Conservation (phyloP, 2,329 filamentous ascomycete genomes). For the Onygena corvina region DNA sequence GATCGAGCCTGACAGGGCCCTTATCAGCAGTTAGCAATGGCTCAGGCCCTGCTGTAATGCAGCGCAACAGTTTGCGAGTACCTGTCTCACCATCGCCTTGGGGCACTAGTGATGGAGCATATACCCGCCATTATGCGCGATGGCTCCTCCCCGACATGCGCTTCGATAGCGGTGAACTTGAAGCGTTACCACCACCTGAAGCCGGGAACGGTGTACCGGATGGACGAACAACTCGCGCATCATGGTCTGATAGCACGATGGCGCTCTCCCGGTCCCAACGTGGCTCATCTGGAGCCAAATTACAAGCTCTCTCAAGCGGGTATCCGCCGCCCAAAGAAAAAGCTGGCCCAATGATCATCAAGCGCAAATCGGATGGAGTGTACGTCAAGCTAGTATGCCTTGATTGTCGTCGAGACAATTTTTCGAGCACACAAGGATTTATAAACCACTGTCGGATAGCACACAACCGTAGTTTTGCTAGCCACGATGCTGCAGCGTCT, state of each 20-base stretch:
- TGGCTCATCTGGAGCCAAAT: constrained; percentile 49
- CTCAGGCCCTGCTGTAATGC: constrained; percentile 56
- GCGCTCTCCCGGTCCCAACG: constrained; percentile 49
- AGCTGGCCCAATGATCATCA: constrained; percentile 69
- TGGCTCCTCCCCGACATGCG: constrained; percentile 84
- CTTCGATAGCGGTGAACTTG: constrained; percentile 56
- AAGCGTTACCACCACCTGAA: constrained; percentile 20
- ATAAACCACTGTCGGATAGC: constrained; percentile 98
- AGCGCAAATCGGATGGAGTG: constrained; percentile 67
- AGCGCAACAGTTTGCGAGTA: constrained; percentile 49
- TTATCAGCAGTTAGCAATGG: constrained; percentile 61
- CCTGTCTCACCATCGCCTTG: constrained; percentile 76
- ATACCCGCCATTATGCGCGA: constrained; percentile 85
- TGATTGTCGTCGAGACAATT: constrained; percentile 79
- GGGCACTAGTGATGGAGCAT: constrained; percentile 83
- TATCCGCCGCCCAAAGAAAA: constrained; percentile 68
- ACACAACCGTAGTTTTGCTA: constrained; percentile 86
- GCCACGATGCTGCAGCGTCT: constrained; percentile 84
- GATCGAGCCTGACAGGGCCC: constrained; percentile 46
- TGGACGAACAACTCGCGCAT: constrained; percentile 69
- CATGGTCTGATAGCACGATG: constrained; percentile 46
- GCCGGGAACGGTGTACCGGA: constrained; percentile 43
- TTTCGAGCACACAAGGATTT: constrained; percentile 95
- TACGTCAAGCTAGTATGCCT: constrained; percentile 83
- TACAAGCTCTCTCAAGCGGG: constrained; percentile 57